phyloP scores from a whole-genome alignment of 176 grass and related monocot species.

The Triticum turgidum region DNA sequence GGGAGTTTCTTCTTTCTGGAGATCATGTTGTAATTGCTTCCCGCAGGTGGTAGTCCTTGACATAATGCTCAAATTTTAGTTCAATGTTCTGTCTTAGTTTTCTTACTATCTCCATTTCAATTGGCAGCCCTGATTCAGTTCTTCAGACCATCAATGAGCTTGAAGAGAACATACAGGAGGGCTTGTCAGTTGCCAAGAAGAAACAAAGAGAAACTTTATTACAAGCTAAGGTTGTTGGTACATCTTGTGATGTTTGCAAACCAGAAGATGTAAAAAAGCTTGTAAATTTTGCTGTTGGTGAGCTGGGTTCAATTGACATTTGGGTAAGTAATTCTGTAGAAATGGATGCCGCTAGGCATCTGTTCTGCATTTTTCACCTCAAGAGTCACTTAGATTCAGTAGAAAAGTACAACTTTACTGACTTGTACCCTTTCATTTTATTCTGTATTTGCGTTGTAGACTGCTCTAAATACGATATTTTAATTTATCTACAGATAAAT shows the following conservation, averaged over 20 bases:
- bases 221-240: constrained; percentile 84
- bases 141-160: constrained; percentile 79
- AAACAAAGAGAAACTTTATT: constrained; percentile 70
- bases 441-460: constrained; percentile 9
- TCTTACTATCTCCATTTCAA: constrained; percentile 33
- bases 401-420: background rate
- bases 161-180: constrained; percentile 75
- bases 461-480: constrained; percentile 21
- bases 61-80: constrained; percentile 8
- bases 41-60: constrained; percentile 61
- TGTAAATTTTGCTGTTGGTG: constrained; percentile 64
- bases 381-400: background rate
- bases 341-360: background rate
- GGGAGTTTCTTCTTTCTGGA: constrained; percentile 99
- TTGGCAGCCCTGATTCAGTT: constrained; percentile 92
- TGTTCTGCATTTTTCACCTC: background rate
- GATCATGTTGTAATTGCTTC: constrained; percentile 91
- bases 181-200: constrained; percentile 68
- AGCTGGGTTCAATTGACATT: constrained; percentile 93
- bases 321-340: constrained; percentile 65
- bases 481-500: constrained; percentile 78
- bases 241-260: constrained; percentile 89
- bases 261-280: constrained; percentile 89
- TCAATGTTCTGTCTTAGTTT: constrained; percentile 32
- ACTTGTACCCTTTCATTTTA: background rate